Evolutionary conservation across 176 grass and related monocot species (phyloP), one percentile per base, ranked within the genome.

Genomic region (Triticum monococcum): DNA sequence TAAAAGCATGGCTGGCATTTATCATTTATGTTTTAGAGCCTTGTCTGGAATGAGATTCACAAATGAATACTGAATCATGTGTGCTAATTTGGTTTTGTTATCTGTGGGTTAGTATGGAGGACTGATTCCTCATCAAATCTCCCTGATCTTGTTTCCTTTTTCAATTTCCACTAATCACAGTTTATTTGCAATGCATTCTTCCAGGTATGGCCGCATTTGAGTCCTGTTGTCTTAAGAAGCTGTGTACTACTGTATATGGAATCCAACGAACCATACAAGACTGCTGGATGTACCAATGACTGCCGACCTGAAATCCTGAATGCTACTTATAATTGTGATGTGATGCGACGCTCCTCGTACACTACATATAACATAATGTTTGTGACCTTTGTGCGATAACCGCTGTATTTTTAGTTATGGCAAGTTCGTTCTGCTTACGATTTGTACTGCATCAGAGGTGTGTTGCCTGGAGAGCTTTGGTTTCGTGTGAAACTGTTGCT

Each of bases 11-110:
- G 7, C 7, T 24, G 37, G 9, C 46, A 24, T 23, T 59, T n/a
- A 38, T 72, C 57, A 26, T 37, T 60, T 79, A 79, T 32, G 59
- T 22, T 41, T 79, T 79, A 62, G 76, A 61, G 10, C 76, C 28
- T 32, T 9, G 22, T 8, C 13, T 48, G 64, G 7, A 48, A 50
- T 50, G 24, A 50, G 17, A 60, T 38, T 11, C 50, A 22, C 14
- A 16, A 61, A 59, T 40, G 54, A 61, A 59, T 13, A 41, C 66
- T 4, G 38, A 66, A 66, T 18, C 26, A 33, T 64, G 57, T 48
- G 26, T 76, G 16, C 22, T 57, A 41, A 40, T 17, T 25, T 17
- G 4, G 12, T 12, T 26, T 63, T 79, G 77, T 40, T 64, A 1
- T 62, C 1, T 40, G 37, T 25, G 8, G 35, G 32, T 69, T 54